Conservation (phyloP, 73 alveolate genomes). For the Urostyla sp. region DNA sequence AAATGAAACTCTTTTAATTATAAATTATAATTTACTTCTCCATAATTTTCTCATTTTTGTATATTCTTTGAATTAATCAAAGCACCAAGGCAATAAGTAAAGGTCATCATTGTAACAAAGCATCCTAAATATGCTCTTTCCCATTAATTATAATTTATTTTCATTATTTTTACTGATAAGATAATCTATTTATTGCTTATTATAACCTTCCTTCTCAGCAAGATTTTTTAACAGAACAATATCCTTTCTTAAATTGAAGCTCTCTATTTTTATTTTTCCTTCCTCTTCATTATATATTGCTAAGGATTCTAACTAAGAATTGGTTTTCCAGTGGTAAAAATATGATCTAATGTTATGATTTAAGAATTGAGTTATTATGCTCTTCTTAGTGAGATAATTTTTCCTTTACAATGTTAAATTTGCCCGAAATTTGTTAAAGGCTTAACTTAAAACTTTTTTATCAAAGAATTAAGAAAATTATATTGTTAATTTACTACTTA, state of each 20-base stretch:
- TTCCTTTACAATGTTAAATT: neutral
- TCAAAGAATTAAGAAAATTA: no score
- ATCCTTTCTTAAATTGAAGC: neutral
- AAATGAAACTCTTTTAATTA: constrained; percentile 11
- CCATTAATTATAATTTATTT: neutral
- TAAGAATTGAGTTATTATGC: neutral
- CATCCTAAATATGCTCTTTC: constrained; percentile 25
- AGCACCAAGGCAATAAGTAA: constrained; percentile 31
- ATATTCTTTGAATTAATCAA: constrained; percentile 52
- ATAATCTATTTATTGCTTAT: neutral
- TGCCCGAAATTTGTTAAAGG: no score
- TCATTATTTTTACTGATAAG: neutral
- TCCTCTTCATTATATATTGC: constrained; percentile 37
- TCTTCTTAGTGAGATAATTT: neutral
- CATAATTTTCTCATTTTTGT: constrained; percentile 18
- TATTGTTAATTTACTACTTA: no score
- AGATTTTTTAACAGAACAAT: neutral
- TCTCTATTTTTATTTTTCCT: constrained; percentile 40
- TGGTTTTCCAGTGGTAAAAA: constrained; percentile 27
- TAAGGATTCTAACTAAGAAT: neutral
- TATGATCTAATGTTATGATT: constrained; percentile 5
- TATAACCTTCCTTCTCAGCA: constrained; percentile 14
- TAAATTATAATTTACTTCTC: constrained; percentile 1
- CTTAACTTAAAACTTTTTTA: no score
- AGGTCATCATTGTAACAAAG: constrained; percentile 3